These are phyloP conservation scores for Strigomonas galati DNA, from an alignment of 208 protist genomes.

Conservation along the genomic window DNA sequence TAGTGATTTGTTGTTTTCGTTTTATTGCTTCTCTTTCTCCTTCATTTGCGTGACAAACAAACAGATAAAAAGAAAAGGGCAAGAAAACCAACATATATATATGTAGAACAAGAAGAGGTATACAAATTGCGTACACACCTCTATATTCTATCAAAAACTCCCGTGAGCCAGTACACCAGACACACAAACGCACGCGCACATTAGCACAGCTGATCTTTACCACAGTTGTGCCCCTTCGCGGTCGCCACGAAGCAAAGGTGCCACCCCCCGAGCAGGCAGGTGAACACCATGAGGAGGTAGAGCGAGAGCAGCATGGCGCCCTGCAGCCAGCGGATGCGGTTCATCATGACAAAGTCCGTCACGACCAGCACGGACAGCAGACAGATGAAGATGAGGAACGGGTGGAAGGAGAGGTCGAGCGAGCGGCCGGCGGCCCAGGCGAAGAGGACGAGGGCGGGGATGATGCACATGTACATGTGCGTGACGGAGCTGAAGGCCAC, in stretches of 20 bases:
- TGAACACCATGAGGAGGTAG: conserved; percentile 46
- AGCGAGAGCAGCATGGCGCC: conserved; percentile 56
- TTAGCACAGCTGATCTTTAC: no score
- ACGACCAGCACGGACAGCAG: conserved; percentile 63
- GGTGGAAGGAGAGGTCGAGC: conserved; percentile 62
- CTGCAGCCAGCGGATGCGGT: conserved; percentile 57
- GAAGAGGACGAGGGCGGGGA: conserved; percentile 55
- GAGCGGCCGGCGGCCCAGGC: conserved; percentile 40
- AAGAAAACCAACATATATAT: conserved; percentile 6
- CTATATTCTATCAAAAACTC: no score
- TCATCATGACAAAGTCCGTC: conserved; percentile 39
- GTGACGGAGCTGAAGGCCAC: conserved; percentile 67
- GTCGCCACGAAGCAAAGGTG: conserved; percentile 22
- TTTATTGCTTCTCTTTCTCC: neutral
- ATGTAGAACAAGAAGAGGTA: conserved; percentile 1
- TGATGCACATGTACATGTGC: conserved; percentile 69
- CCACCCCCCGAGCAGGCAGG: conserved; percentile 39
- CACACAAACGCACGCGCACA: no score
- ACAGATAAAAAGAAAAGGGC: conserved; percentile 11
- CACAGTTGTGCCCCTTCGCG: no score
- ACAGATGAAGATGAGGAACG: conserved; percentile 52
- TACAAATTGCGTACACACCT: conserved; percentile 4
- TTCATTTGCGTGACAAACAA: conserved; percentile 1
- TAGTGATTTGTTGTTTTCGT: neutral
- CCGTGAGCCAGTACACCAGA: no score